A percentile compares a stretch with the other conserved stretches of the same genome.
Evolutionary conservation across 2,329 filamentous ascomycete species (phyloP).

Genomic region (Arthrobotrys conoides): DNA sequence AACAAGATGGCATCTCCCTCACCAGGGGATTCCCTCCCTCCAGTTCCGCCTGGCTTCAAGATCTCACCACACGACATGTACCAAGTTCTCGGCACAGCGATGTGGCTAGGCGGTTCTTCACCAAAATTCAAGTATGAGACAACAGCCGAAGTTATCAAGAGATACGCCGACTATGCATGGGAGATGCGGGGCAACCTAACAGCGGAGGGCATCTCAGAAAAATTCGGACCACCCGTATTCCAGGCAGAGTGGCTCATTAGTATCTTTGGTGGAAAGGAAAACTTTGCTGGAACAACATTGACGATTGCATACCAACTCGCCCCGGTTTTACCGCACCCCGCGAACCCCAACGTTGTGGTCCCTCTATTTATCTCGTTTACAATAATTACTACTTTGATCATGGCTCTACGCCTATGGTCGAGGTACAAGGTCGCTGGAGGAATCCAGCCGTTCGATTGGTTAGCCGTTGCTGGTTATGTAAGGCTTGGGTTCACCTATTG

Average conservation of each 20-base stretch:
- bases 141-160: constrained; percentile 25
- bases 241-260: constrained; percentile 14
- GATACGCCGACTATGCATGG: constrained; percentile 28
- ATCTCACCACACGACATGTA: constrained; percentile 14
- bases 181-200: constrained; percentile 25
- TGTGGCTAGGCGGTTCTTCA: constrained; percentile 37
- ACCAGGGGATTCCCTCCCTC: background rate
- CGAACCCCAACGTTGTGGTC: constrained; percentile 26
- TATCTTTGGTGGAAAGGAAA: constrained; percentile 12
- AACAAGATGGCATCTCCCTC: background rate
- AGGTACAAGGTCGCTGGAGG: constrained; percentile 51
- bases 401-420: constrained; percentile 54
- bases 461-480: constrained; percentile 47
- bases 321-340: constrained; percentile 27
- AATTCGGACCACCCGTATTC: constrained; percentile 25
- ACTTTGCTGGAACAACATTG: background rate
- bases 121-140: constrained; percentile 35
- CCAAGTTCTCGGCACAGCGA: constrained; percentile 8
- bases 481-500: background rate
- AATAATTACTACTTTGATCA: constrained; percentile 40
- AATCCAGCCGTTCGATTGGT: constrained; percentile 54
- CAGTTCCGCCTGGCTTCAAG: background rate
- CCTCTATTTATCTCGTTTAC: constrained; percentile 50
- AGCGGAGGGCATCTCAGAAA: background rate
- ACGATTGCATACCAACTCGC: constrained; percentile 4